Evolutionary conservation across 129 eudicot species (phyloP).

Genomic region (Saussurea involucrata): DNA sequence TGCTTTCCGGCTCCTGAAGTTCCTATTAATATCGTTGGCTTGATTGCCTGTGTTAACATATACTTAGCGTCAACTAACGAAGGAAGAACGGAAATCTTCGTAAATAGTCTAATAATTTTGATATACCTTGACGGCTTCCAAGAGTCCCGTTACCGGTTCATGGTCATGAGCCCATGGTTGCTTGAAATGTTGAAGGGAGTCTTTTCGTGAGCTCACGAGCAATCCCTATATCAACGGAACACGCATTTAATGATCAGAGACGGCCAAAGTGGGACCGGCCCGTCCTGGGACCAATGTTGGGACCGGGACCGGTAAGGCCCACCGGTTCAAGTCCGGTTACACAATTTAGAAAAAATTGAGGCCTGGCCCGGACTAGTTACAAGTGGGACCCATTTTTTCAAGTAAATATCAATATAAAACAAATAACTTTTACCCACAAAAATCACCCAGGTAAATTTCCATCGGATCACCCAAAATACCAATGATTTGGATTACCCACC

Average conservation of each 20-base stretch:
- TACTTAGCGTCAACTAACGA: background rate
- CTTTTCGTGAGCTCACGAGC: slow-evolving; percentile 74
- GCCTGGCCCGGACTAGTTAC: background rate
- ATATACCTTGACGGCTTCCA: slow-evolving; percentile 77
- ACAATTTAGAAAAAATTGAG: too few relatives aligned
- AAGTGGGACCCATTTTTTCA: background rate
- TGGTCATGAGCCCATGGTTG: slow-evolving; percentile 96
- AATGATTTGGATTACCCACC: too few relatives aligned
- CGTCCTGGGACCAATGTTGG: too few relatives aligned
- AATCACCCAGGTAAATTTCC: too few relatives aligned
- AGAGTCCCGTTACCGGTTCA: slow-evolving; percentile 59
- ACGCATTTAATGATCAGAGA: background rate
- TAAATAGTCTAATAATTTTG: background rate
- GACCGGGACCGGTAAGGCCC: background rate
- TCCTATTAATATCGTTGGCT: slow-evolving; percentile 90
- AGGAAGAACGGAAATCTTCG: background rate
- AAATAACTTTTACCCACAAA: too few relatives aligned
- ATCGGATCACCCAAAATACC: too few relatives aligned
- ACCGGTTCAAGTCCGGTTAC: too few relatives aligned
- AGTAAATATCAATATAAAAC: background rate
- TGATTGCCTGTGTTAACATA: slow-evolving; percentile 56
- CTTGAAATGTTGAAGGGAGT: slow-evolving; percentile 89
- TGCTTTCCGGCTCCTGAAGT: slow-evolving; percentile 91
- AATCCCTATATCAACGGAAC: slow-evolving; percentile 53
- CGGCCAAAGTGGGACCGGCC: background rate